Base-by-base conservation (phyloP, 140 eudicot genomes). In the Bidens hawaiensis region DNA sequence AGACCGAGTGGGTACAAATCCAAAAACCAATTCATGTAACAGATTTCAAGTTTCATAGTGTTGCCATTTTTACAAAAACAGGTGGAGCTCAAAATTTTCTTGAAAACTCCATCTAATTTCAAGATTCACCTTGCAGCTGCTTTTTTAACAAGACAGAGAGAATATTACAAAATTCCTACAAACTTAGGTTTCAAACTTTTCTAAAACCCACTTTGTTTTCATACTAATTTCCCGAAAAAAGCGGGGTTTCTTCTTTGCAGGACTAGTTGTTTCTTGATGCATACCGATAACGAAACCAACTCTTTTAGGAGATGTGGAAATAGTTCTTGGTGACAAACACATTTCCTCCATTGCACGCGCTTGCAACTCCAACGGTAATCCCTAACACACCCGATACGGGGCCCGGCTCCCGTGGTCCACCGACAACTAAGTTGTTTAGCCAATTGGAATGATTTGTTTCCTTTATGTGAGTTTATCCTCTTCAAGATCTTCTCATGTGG, bases 401-500 rank as follows among this genome's bases (percentile, higher is more conserved):
- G 89, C 31, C 97, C 97, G 0, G 94, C 97, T 31, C 97, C 97
- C 1, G 95, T 86, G 5, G 87, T 83, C 97, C 97, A 89, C 64
- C 36, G 76, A 42, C 88, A 83, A 19, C 78, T 70, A 58, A 83
- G 64, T 15, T 81, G 95, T 7, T 83, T 61, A 22, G 86, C 97
- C 69, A 89, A 64, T 62, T 81, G 89, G 64, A 81, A 83, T 7
- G 95, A 86, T 27, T 56, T 81, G 76, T 71, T 73, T 62, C 77
- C 84, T 72, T 76, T 89, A 49, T 83, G 97, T 0, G 95, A 83
- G 58, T 76, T 77, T 76, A 86, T 76, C 76, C 95, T 79, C 72
- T 78, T 59, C 59, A 83, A 36, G 7, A 86, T 86, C 81, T 81
- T 83, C 31, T 89, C 95, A 38, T 73, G 72, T n/a, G 93, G 74